Evolutionary conservation across 2,329 filamentous ascomycete species (phyloP).

Genomic region (Botrytis medusae): DNA sequence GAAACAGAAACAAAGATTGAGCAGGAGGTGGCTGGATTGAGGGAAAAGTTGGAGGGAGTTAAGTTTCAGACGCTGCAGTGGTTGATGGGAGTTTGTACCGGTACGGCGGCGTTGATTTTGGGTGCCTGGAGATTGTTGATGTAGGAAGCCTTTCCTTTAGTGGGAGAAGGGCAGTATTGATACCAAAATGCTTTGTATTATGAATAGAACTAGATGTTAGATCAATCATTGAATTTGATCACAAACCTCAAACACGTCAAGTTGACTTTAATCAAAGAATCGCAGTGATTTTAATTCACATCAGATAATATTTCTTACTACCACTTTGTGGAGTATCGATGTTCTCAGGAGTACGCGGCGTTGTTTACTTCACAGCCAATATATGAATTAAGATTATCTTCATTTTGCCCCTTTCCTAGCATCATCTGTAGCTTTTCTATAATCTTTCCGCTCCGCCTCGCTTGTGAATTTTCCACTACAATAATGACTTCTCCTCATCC

Average conservation of each 20-base stretch:
- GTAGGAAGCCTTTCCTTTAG: conserved; percentile 42
- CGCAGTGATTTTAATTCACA: background rate
- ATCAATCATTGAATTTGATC: background rate
- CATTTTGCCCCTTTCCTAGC: background rate
- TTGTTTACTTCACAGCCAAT: background rate
- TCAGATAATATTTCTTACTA: background rate
- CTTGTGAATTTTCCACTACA: background rate
- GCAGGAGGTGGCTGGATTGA: conserved; percentile 87
- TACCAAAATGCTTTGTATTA: conserved; percentile 13
- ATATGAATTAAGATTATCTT: background rate
- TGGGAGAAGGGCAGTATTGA: background rate
- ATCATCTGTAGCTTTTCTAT: background rate
- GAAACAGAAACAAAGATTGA: conserved; percentile 99
- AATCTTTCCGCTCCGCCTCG: background rate
- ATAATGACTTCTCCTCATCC: background rate
- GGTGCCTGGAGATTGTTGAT: conserved; percentile 71
- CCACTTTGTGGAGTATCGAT: too few relatives aligned
- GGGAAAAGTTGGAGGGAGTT: conserved; percentile 92
- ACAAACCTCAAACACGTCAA: background rate
- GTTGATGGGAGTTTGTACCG: conserved; percentile 83
- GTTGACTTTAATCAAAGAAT: background rate
- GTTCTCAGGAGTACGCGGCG: background rate
- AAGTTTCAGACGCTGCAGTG: conserved; percentile 98
- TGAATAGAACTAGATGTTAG: background rate
- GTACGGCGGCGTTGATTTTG: conserved; percentile 64